Conservation (phyloP, 139 green algal species). For the Tetradesmus obliquus region DNA sequence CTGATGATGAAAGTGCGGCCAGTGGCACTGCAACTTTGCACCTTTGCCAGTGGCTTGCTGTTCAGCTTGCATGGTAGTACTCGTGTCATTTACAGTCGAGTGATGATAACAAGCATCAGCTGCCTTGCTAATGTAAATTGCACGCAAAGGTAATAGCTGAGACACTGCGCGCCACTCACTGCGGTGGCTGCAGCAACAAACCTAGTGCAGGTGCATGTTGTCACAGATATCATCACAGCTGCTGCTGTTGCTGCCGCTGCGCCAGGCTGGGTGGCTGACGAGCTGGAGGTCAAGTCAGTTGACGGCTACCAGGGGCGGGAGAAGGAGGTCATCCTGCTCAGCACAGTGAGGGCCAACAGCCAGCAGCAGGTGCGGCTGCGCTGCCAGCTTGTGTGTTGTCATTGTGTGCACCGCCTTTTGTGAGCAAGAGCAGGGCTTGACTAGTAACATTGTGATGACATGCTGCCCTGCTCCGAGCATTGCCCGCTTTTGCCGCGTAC, state of each 20-base stretch:
- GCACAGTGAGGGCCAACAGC: constrained; percentile 85
- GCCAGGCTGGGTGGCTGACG: neutral
- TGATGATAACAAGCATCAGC: no score
- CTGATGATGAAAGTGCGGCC: neutral
- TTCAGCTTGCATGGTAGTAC: neutral
- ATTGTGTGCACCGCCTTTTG: no score
- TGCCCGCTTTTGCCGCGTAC: no score
- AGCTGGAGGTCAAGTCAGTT: constrained; percentile 71
- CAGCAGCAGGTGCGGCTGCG: constrained; percentile 5
- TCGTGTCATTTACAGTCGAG: no score
- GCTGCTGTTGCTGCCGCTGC: neutral
- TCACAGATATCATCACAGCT: neutral
- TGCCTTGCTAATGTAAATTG: no score
- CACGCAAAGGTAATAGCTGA: no score
- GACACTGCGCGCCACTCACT: no score
- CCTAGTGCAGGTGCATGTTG: neutral
- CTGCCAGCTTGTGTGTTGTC: no score
- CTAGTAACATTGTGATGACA: no score
- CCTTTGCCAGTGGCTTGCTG: neutral
- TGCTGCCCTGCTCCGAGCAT: no score
- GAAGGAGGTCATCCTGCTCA: constrained; percentile 93
- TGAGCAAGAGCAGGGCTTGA: no score
- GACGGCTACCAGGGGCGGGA: constrained; percentile 92
- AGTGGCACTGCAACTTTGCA: neutral
- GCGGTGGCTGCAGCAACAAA: neutral